Conservation (phyloP, 2,329 filamentous ascomycete genomes). For the Juglanconis sp. region DNA sequence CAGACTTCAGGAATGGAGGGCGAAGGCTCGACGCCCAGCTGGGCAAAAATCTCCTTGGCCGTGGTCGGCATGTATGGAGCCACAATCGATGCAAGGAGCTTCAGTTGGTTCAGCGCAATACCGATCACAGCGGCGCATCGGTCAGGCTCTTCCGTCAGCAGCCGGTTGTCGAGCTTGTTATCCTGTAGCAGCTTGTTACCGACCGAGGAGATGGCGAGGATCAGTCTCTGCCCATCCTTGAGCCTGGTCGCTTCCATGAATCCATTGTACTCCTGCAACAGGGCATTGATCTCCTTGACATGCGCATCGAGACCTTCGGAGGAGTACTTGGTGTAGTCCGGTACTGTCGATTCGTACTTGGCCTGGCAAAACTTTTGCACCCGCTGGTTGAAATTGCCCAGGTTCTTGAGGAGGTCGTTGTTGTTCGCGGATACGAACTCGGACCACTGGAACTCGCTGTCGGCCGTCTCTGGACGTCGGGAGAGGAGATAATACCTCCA, state of each 20-base stretch:
- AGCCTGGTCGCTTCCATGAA: slow-evolving; percentile 71
- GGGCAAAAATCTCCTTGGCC: slow-evolving; percentile 68
- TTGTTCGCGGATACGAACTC: slow-evolving; percentile 72
- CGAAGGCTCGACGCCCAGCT: slow-evolving; percentile 63
- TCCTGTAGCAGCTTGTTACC: slow-evolving; percentile 51
- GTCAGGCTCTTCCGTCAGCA: slow-evolving; percentile 51
- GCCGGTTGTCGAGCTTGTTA: slow-evolving; percentile 39
- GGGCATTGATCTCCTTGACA: slow-evolving; percentile 61
- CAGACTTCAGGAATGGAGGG: slow-evolving; percentile 65
- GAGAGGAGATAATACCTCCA: slow-evolving; percentile 76
- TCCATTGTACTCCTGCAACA: slow-evolving; percentile 64
- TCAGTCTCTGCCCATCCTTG: slow-evolving; percentile 60
- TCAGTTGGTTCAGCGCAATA: slow-evolving; percentile 77
- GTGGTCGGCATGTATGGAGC: slow-evolving; percentile 85
- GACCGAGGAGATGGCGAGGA: slow-evolving; percentile 63
- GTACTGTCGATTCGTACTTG: slow-evolving; percentile 43
- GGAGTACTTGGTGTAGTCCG: slow-evolving; percentile 51
- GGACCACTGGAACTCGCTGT: slow-evolving; percentile 72
- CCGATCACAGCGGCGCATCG: slow-evolving; percentile 62
- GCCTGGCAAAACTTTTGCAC: slow-evolving; percentile 58
- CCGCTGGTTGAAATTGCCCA: slow-evolving; percentile 61
- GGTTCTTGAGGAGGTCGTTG: slow-evolving; percentile 62
- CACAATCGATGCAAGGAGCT: slow-evolving; percentile 75
- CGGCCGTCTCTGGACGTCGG: slow-evolving; percentile 68
- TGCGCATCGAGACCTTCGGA: slow-evolving; percentile 49